Conservation (phyloP, 1,139 yeast genomes). For the Komagataea norvegica region DNA sequence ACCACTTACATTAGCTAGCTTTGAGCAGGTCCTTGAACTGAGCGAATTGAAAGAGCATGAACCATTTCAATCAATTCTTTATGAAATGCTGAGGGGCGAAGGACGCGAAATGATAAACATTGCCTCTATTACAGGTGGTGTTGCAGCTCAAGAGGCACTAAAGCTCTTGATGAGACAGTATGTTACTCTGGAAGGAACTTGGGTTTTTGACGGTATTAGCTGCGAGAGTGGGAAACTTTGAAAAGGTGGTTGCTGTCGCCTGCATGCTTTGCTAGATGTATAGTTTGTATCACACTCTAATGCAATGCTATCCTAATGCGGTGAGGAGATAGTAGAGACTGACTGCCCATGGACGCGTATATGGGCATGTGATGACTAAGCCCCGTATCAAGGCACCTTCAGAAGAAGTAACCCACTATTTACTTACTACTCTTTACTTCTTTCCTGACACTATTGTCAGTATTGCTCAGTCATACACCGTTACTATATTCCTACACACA, state of each 20-base stretch:
- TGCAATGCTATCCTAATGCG: too few species aligned
- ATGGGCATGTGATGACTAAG: too few species aligned
- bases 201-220: constrained; percentile 65
- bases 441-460: too few species aligned
- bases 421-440: too few species aligned
- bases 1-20: neutral
- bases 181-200: constrained; percentile 61
- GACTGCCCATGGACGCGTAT: too few species aligned
- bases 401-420: too few species aligned
- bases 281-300: too few species aligned
- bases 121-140: constrained; percentile 65
- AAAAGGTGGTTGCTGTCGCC: too few species aligned
- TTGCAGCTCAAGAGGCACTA: constrained; percentile 77
- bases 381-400: too few species aligned
- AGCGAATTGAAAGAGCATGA: constrained; percentile 6
- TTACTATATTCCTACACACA: neutral
- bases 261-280: too few species aligned
- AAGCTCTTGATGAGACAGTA: constrained; percentile 68
- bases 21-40: neutral
- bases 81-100: constrained; percentile 35
- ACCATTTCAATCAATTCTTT: constrained; percentile 20
- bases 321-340: too few species aligned
- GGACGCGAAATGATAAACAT: constrained; percentile 44
- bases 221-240: constrained; percentile 47
- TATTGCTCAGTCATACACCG: too few species aligned